Evolutionary conservation across 1,284 basidiomycete species (phyloP).

Genomic region (Trametes hirsuta): DNA sequence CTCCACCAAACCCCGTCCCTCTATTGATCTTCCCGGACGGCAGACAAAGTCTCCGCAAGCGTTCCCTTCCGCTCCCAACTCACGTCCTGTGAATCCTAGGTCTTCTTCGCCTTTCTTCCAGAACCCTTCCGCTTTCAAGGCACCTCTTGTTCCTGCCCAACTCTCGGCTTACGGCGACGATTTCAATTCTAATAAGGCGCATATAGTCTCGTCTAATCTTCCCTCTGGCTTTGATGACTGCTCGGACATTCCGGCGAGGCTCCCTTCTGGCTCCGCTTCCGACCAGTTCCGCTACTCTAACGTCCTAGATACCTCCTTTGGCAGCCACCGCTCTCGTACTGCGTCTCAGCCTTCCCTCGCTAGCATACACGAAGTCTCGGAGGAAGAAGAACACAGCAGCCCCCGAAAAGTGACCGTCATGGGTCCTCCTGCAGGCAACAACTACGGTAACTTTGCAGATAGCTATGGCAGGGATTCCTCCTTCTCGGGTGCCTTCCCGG

Average conservation of each 20-base stretch:
- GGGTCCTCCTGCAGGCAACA: neutral
- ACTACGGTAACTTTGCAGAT: constrained; percentile 1
- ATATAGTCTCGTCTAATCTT: constrained; percentile 29
- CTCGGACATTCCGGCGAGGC: constrained; percentile 12
- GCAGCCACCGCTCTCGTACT: constrained; percentile 15
- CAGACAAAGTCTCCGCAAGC: too few relatives aligned
- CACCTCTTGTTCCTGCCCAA: constrained; percentile 21
- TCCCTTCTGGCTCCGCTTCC: neutral
- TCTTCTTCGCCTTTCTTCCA: too few relatives aligned
- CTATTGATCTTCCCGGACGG: too few relatives aligned
- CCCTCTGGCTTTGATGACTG: neutral
- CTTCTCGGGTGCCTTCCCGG: too few relatives aligned
- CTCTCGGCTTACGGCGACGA: constrained; percentile 21
- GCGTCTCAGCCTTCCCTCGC: constrained; percentile 29
- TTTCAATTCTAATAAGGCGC: constrained; percentile 31
- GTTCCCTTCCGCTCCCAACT: too few relatives aligned
- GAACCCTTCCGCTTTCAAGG: too few relatives aligned
- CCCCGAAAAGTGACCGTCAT: neutral
- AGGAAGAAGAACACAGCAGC: constrained; percentile 17
- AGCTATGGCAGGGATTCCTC: neutral
- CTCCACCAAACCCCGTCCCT: constrained; percentile 15
- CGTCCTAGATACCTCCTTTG: constrained; percentile 4
- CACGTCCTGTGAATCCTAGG: too few relatives aligned
- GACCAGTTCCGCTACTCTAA: constrained; percentile 10
- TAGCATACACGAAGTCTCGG: constrained; percentile 29